A percentile compares a stretch with the other conserved stretches of the same genome.
These are phyloP conservation scores for Aegilops sharonensis DNA, from an alignment of 176 grass and related monocot species.

Conservation along the genomic window DNA sequence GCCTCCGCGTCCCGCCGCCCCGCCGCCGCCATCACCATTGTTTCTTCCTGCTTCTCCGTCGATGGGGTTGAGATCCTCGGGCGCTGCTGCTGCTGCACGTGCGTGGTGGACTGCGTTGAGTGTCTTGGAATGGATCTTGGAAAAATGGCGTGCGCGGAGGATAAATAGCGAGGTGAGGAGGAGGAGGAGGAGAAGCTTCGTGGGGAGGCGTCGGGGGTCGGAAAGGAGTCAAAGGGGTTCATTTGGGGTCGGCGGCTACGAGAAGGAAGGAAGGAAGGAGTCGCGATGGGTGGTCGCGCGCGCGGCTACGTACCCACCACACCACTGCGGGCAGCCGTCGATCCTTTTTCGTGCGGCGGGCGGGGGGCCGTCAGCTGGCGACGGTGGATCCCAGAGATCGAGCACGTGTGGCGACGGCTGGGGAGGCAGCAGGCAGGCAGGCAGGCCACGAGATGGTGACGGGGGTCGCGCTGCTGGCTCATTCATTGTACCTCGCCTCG, in stretches of 20 bases:
- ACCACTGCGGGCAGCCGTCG: neutral
- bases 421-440: neutral
- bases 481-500: neutral
- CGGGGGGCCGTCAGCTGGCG: neutral
- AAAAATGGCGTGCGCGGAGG: neutral
- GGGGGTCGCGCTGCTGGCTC: neutral
- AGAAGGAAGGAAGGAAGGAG: neutral
- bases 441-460: neutral
- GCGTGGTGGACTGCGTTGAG: neutral
- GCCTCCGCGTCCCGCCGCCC: conserved; percentile 56
- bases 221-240: neutral
- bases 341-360: neutral
- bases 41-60: neutral
- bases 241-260: neutral
- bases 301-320: neutral
- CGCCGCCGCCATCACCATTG: conserved; percentile 9
- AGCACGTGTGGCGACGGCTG: neutral
- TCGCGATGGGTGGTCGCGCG: neutral
- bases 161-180: conserved; percentile 14
- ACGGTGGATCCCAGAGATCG: neutral
- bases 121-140: neutral
- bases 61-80: neutral
- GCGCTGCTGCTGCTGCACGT: no score
- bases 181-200: conserved; percentile 16
- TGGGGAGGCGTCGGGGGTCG: neutral